Evolutionary conservation across 2,329 filamentous ascomycete genomes (phyloP), one percentile per base, ranked within the genome.

Genomic region (Arthrobotrys iridis): DNA sequence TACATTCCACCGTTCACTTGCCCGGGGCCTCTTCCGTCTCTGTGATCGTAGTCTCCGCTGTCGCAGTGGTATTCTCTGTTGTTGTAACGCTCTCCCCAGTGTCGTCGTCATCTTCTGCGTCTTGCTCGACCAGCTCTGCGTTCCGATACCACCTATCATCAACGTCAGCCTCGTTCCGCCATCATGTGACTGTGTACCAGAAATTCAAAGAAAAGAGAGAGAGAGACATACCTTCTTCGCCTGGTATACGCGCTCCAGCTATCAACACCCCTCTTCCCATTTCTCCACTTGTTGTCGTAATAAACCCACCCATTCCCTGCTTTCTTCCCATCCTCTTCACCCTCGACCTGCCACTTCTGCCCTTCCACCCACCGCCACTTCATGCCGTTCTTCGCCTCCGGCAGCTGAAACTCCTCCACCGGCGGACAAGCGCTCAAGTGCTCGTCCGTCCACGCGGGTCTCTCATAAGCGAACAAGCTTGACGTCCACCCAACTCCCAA

Each of bases 201-300:
- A 6, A 20, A 62, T 40, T 37, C n/a, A 18, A 68, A 28, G 3
- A 28, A 7, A 46, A 5, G 33, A 40, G 8, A 48, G 13, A 30
- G n/a, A 13, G 13, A 59, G 24, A 52, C 40, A 26, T 57, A 76
- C 72, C 98, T 97, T 77, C 95, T 85, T 20, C 95, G 88, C 11
- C 95, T 88, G 0, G 95, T 99, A 86, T 96, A 99, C 67, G 93
- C 89, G 41, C 92, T 92, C 95, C 95, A 99, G 62, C 93, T 92
- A 79, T 99, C 95, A 81, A 88, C 86, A 2, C 92, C 92, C 73
- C 93, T 88, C 13, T 91, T 90, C 15, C 93, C 93, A 78, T 92
- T 91, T 81, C 93, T 90, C 95, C 95, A 99, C 90, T 97, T 97
- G 81, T 94, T 98, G 80, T 99, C 95, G 81, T 97, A 99, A 82